Percentiles rank a stretch among this genome's conserved stretches.
Evolutionary conservation across 1,284 basidiomycete genomes (phyloP).

Genomic region (Apiotrichum mycotoxinovorans): DNA sequence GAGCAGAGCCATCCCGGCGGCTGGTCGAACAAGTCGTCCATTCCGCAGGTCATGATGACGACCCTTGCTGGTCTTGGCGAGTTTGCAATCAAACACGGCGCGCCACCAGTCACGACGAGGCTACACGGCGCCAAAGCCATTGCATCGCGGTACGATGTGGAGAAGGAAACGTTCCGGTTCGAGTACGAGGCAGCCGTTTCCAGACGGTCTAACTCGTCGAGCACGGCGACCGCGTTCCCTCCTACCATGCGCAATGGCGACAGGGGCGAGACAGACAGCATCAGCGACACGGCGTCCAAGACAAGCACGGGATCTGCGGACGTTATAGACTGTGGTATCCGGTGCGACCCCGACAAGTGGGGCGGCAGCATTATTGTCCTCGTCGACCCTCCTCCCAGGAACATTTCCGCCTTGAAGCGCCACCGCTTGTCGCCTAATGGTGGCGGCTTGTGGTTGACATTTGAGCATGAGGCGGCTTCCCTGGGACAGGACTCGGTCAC

Average conservation of each 20-base stretch:
- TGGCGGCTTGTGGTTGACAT: slow-evolving; percentile 93
- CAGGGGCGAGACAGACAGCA: slow-evolving; percentile 1
- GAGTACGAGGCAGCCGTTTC: slow-evolving; percentile 73
- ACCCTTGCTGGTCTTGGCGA: slow-evolving; percentile 85
- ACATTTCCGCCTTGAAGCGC: slow-evolving; percentile 75
- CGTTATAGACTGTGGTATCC: slow-evolving; percentile 82
- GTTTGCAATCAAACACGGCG: slow-evolving; percentile 90
- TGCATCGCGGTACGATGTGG: slow-evolving; percentile 78
- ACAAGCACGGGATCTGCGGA: neutral
- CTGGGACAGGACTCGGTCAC: slow-evolving; percentile 72
- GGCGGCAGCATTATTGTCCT: slow-evolving; percentile 80
- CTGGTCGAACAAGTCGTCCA: slow-evolving; percentile 92
- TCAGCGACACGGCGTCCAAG: slow-evolving; percentile 3
- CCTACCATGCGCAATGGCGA: neutral
- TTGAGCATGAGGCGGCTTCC: slow-evolving; percentile 78
- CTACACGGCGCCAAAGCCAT: slow-evolving; percentile 72
- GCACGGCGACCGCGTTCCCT: slow-evolving; percentile 43
- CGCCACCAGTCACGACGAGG: slow-evolving; percentile 82
- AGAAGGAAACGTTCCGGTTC: slow-evolving; percentile 73
- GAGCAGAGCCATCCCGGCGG: slow-evolving; percentile 97
- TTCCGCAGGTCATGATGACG: slow-evolving; percentile 85
- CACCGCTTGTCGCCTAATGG: slow-evolving; percentile 83
- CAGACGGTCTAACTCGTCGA: slow-evolving; percentile 53
- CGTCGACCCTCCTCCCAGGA: slow-evolving; percentile 87
- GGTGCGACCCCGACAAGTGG: slow-evolving; percentile 94